Evolutionary conservation across 179 eudicot genomes (phyloP).

Genomic region (Spergularia azorica): DNA sequence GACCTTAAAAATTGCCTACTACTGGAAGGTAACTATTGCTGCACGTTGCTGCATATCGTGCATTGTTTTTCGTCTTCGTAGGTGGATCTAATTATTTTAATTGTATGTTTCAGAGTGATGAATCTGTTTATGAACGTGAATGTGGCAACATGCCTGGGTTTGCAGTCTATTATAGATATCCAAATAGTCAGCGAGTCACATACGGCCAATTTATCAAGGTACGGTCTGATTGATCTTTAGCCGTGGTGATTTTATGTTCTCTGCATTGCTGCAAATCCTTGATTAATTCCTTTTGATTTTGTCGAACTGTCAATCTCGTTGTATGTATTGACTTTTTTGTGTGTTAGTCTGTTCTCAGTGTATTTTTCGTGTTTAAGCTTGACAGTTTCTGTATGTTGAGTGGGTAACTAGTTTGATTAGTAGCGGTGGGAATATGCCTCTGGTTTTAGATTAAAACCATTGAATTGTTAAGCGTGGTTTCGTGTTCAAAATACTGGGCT

Average conservation of each 20-base stretch:
- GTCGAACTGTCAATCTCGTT: too few relatives aligned
- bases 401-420: too few relatives aligned
- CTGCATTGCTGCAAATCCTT: not conserved
- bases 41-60: slow-evolving; percentile 6
- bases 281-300: not conserved
- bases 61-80: slow-evolving; percentile 8
- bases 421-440: too few relatives aligned
- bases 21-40: slow-evolving; percentile 76
- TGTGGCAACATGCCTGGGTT: slow-evolving; percentile 99
- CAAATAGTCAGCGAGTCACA: slow-evolving; percentile 94
- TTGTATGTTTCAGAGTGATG: slow-evolving; percentile 71
- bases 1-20: slow-evolving; percentile 91
- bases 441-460: too few relatives aligned
- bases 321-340: too few relatives aligned
- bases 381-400: too few relatives aligned
- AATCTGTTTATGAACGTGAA: slow-evolving; percentile 87
- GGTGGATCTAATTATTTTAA: slow-evolving; percentile 12
- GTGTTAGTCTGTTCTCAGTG: too few relatives aligned
- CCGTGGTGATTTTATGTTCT: not conserved
- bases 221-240: slow-evolving; percentile 19
- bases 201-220: slow-evolving; percentile 96
- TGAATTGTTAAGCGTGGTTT: too few relatives aligned
- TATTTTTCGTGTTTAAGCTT: too few relatives aligned
- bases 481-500: too few relatives aligned
- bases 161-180: slow-evolving; percentile 94